Conservation (phyloP, 306 rosid species). For the Prunus mume region DNA sequence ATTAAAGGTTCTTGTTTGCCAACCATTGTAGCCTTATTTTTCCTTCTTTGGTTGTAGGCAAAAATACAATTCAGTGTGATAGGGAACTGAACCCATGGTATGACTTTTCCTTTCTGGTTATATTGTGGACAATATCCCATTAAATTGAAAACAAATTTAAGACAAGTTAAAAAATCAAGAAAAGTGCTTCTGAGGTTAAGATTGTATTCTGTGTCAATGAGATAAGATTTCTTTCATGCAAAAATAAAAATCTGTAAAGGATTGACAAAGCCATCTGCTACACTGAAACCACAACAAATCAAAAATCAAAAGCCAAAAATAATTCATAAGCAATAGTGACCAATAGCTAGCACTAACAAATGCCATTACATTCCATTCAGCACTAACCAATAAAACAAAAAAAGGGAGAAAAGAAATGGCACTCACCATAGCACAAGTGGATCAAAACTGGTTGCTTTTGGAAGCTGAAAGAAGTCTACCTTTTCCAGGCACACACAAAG, state of each 20-base stretch:
- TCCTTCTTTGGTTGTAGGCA: not conserved
- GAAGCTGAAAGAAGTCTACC: not conserved
- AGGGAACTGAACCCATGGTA: not conserved
- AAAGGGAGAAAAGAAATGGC: not conserved
- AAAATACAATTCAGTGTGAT: conserved; percentile 7
- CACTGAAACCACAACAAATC: not conserved
- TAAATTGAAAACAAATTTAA: not conserved
- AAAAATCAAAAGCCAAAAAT: not conserved
- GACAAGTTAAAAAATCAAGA: not conserved
- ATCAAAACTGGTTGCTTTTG: conserved; percentile 6
- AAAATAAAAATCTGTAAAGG: not conserved
- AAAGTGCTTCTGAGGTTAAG: not conserved
- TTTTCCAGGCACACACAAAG: not conserved
- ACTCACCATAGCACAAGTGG: not conserved
- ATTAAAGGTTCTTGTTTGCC: no score
- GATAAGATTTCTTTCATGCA: not conserved
- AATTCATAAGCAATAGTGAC: not conserved
- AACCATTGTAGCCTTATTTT: not conserved
- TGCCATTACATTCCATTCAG: not conserved
- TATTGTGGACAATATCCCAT: not conserved
- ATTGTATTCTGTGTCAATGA: not conserved
- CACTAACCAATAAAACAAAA: not conserved
- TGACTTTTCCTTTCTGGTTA: not conserved
- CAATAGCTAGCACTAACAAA: not conserved
- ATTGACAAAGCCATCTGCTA: not conserved